Evolutionary conservation across 2,329 filamentous ascomycete genomes (phyloP).

Genomic region (Pseudogymnoascus sp.): DNA sequence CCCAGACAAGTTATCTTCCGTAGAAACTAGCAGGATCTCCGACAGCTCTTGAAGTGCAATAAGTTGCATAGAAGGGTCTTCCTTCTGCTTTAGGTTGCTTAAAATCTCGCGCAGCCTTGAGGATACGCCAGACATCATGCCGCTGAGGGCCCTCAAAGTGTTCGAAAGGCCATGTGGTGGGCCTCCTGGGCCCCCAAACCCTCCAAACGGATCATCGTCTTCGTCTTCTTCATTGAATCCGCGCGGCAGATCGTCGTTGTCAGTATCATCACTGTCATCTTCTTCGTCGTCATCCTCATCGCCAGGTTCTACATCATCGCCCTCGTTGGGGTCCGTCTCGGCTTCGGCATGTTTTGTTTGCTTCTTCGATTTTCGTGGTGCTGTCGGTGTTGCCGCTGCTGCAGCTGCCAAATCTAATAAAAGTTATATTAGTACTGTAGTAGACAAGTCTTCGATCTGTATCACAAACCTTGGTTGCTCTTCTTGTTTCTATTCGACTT

Average conservation of each 20-base stretch:
- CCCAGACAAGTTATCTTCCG: slow-evolving; percentile 90
- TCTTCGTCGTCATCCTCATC: slow-evolving; percentile 52
- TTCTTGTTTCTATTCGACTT: slow-evolving; percentile 70
- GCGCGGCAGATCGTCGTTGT: slow-evolving; percentile 33
- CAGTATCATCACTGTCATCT: slow-evolving; percentile 52
- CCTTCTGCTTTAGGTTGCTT: slow-evolving; percentile 69
- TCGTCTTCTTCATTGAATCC: slow-evolving; percentile 42
- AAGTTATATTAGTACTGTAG: not conserved
- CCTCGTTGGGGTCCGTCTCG: slow-evolving; percentile 52
- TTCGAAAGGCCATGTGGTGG: slow-evolving; percentile 62
- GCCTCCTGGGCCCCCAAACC: slow-evolving; percentile 60
- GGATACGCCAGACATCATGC: slow-evolving; percentile 83
- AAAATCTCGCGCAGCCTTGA: slow-evolving; percentile 72
- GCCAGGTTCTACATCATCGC: slow-evolving; percentile 35
- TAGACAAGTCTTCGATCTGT: not conserved
- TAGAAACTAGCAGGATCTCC: slow-evolving; percentile 86
- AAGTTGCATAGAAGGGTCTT: slow-evolving; percentile 78
- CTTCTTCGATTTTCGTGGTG: slow-evolving; percentile 46
- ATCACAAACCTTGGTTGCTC: slow-evolving; percentile 41
- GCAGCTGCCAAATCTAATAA: slow-evolving; percentile 2
- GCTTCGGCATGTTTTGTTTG: slow-evolving; percentile 63
- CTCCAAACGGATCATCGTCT: slow-evolving; percentile 54
- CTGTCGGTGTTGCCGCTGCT: slow-evolving; percentile 18
- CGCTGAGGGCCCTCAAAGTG: slow-evolving; percentile 78
- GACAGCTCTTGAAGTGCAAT: slow-evolving; percentile 90